Evolutionary conservation across 2,329 filamentous ascomycete species (phyloP).

Genomic region (Saccharata proteae): DNA sequence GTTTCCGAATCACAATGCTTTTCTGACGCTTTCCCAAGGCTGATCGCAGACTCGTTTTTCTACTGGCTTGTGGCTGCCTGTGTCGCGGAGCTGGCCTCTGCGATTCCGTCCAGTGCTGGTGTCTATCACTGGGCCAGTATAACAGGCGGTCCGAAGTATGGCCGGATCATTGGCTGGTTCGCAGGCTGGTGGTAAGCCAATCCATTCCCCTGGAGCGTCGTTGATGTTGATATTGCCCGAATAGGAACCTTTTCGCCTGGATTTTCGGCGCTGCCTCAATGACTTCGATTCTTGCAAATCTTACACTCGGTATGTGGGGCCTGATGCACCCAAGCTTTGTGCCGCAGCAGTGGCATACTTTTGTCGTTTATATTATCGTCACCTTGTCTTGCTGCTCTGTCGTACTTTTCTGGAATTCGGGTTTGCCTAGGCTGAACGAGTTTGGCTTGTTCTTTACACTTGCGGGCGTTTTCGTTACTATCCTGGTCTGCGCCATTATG

Average conservation of each 20-base stretch:
- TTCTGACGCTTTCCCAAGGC: no score
- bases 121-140: conserved; percentile 43
- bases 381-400: conserved; percentile 34
- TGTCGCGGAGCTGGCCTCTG: conserved; percentile 38
- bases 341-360: conserved; percentile 39
- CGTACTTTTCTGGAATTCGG: conserved; percentile 44
- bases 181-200: conserved; percentile 35
- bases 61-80: conserved; percentile 40
- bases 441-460: conserved; percentile 43
- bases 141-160: conserved; percentile 34
- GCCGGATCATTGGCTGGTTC: conserved; percentile 36
- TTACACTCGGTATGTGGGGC: conserved; percentile 36
- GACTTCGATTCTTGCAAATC: conserved; percentile 32
- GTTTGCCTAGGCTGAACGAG: conserved; percentile 41
- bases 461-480: conserved; percentile 42
- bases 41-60: conserved; percentile 26
- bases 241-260: conserved; percentile 40
- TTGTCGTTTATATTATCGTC: conserved; percentile 36
- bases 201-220: no score
- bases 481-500: conserved; percentile 46
- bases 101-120: conserved; percentile 29
- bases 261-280: conserved; percentile 34
- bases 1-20: not conserved
- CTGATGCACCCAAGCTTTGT: conserved; percentile 35
- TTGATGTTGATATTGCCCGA: not conserved